Evolutionary conservation across 202 grass and related monocot genomes (phyloP), one percentile per base, ranked within the genome.

Genomic region (Thinopyrum obtusiflorum): DNA sequence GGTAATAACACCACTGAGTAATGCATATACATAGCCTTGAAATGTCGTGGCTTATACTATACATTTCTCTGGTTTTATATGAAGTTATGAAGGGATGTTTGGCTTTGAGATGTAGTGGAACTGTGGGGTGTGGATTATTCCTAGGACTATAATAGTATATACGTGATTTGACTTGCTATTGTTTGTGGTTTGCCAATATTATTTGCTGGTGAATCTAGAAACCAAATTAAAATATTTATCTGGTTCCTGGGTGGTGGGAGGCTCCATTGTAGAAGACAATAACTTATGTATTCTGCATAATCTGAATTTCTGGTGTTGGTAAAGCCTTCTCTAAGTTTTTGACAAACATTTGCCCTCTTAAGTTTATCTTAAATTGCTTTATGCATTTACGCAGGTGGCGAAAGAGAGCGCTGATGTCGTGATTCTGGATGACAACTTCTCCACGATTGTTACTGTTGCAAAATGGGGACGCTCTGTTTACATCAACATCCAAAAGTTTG

Each of bases 391-490:
- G 12, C 81, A 97, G 94, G 94, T 97, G 49, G 94, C 94, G 5
- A 97, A 97, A 85, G 94, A 94, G 87, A 97, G 90, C 6, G 92
- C 94, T 77, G 92, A 97, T 86, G 85, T 94, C 59, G 90, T 97
- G 69, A 97, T 97, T 86, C 84, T 97, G 14, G 92, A 97, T 47
- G 94, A 94, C 76, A 97, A 97, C 80, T 97, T 94, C 76, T 94
- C 94, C 44, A 97, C 92, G n/a, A 97, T 94, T 63, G 90, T 92
- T 27, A 97, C 94, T 37, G 94, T 97, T 61, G 92, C 90, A 4
- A 94, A 94, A 87, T 94, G 94, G 94, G 94, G 94, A n/a, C 94
- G 94, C 13, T 94, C 92, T 64, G 94, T 97, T 62, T 97, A 94
- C 81, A 79, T 92, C 51, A 97, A 94, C 80, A 97, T 97, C 61